Percentiles rank a stretch among this genome's conserved stretches.
Evolutionary conservation across 2,329 filamentous ascomycete genomes (phyloP).

Genomic region (Nannizziopsis arthrosporioides): DNA sequence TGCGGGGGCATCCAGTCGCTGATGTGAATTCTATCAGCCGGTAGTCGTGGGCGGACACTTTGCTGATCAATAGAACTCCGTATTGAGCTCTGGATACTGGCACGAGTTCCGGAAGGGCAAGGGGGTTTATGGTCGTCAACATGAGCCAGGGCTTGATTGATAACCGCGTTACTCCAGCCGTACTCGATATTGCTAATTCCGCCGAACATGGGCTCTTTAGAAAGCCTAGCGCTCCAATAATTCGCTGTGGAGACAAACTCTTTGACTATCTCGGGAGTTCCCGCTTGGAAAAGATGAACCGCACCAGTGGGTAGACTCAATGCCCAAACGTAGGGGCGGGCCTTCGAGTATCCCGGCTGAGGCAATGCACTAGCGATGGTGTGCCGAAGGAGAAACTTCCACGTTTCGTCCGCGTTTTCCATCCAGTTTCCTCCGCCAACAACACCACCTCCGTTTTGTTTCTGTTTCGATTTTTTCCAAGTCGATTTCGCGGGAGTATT

Average conservation of each 20-base stretch:
- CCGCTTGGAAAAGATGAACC: constrained; percentile 96
- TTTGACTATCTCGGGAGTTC: constrained; percentile 83
- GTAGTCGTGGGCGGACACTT: constrained; percentile 54
- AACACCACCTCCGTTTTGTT: constrained; percentile 48
- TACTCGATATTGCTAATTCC: constrained; percentile 96
- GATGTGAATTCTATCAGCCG: constrained; percentile 73
- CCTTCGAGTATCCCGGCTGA: constrained; percentile 82
- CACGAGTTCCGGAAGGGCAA: constrained; percentile 28
- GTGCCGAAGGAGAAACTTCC: constrained; percentile 76
- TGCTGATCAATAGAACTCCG: constrained; percentile 56
- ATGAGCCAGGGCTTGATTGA: constrained; percentile 62
- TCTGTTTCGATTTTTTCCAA: constrained; percentile 44
- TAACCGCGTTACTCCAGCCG: constrained; percentile 80
- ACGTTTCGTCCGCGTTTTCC: constrained; percentile 83
- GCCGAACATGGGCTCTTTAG: constrained; percentile 82
- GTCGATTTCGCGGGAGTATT: constrained; percentile 62
- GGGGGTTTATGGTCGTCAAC: constrained; percentile 30
- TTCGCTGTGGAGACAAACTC: constrained; percentile 93
- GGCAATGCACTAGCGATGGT: constrained; percentile 85
- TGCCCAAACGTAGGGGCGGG: constrained; percentile 85
- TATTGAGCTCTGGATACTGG: constrained; percentile 50
- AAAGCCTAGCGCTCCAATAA: constrained; percentile 92
- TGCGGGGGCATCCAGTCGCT: constrained; percentile 81
- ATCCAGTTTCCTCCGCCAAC: constrained; percentile 98
- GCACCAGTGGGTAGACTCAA: constrained; percentile 83